Evolutionary conservation across 805 yeast species (phyloP).

Genomic region (Wickerhamiella allomyrinae): DNA sequence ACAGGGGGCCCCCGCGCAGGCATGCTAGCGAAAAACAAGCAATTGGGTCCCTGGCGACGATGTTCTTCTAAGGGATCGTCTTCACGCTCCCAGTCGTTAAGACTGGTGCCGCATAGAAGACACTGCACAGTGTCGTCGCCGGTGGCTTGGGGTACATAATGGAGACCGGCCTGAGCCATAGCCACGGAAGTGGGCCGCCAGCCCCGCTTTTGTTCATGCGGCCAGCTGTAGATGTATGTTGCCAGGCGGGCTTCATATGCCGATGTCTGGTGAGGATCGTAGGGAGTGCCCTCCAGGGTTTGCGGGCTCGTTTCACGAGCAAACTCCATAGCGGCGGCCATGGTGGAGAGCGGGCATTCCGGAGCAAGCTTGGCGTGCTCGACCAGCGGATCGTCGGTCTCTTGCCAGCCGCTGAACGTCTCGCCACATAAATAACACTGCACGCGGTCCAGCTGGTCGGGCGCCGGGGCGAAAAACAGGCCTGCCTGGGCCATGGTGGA

Average conservation of each 20-base stretch:
- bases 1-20: slow-evolving; percentile 1
- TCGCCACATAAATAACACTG: slow-evolving; percentile 45
- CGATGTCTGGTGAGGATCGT: slow-evolving; percentile 15
- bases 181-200: slow-evolving; percentile 28
- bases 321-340: slow-evolving; percentile 14
- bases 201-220: slow-evolving; percentile 29
- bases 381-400: slow-evolving; percentile 33
- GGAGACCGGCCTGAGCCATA: slow-evolving; percentile 53
- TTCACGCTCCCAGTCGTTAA: slow-evolving; percentile 56
- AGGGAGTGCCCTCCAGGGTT: slow-evolving; percentile 8
- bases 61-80: slow-evolving; percentile 57
- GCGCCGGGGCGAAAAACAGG: slow-evolving; percentile 42
- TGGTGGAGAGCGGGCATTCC: slow-evolving; percentile 26
- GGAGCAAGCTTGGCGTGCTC: slow-evolving; percentile 32
- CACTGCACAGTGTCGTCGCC: slow-evolving; percentile 47
- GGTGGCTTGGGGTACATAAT: slow-evolving; percentile 35
- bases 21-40: slow-evolving; percentile 28
- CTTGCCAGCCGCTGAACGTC: slow-evolving; percentile 47
- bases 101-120: slow-evolving; percentile 44
- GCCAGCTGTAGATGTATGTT: slow-evolving; percentile 35
- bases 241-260: slow-evolving; percentile 9
- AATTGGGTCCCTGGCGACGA: slow-evolving; percentile 28
- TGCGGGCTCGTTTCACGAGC: neutral
- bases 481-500: slow-evolving; percentile 40
- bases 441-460: slow-evolving; percentile 34